Percentiles rank a stretch among this genome's conserved stretches.
Evolutionary conservation across 2,329 filamentous ascomycete genomes (phyloP).

Genomic region (Aspergillus amoenus): DNA sequence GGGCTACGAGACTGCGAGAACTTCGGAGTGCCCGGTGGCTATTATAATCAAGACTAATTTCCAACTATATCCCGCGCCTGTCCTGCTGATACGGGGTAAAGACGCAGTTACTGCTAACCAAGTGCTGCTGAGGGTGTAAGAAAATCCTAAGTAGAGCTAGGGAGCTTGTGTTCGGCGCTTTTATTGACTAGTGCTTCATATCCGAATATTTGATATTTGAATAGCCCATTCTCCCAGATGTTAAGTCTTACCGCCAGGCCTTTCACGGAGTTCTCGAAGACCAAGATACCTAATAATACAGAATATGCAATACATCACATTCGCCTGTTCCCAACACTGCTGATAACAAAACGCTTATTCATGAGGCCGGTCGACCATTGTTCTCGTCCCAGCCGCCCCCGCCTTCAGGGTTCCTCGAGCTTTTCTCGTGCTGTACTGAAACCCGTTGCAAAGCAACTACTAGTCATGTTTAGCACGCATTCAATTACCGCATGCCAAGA

Average conservation of each 20-base stretch:
- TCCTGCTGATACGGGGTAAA: not conserved
- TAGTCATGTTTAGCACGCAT: slow-evolving; percentile 53
- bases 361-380: not conserved
- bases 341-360: not conserved
- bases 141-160: not conserved
- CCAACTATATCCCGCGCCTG: not conserved
- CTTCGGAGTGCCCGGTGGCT: slow-evolving; percentile 1
- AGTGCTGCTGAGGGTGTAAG: not conserved
- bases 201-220: not conserved
- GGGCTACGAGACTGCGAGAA: slow-evolving; percentile 12
- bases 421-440: slow-evolving; percentile 89
- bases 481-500: not conserved
- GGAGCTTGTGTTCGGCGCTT: not conserved
- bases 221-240: not conserved
- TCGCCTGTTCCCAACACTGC: not conserved
- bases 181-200: not conserved
- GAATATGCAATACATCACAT: not conserved
- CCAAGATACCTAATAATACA: slow-evolving; percentile 4
- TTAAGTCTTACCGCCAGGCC: not conserved
- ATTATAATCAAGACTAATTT: slow-evolving; percentile 11
- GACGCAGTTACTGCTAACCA: not conserved
- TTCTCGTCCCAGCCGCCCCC: not conserved
- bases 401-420: slow-evolving; percentile 10
- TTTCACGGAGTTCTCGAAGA: not conserved
- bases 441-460: slow-evolving; percentile 88